Evolutionary conservation across 257 asterid genomes (phyloP).

Genomic region (Scutellaria galericulata): DNA sequence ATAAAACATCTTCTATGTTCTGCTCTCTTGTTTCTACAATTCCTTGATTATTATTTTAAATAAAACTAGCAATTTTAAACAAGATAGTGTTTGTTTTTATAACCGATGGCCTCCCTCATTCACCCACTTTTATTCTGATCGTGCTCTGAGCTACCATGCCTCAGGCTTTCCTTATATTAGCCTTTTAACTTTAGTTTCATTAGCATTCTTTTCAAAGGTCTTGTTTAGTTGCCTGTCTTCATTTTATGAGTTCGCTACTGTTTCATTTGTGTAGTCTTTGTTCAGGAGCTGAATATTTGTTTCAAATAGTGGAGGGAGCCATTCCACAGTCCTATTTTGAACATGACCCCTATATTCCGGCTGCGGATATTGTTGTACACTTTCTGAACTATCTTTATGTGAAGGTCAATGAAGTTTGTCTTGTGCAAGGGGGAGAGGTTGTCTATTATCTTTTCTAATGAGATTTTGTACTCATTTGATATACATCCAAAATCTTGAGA

Average conservation of each 20-base stretch:
- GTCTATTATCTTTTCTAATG: constrained; percentile 33
- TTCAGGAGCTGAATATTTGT: constrained; percentile 90
- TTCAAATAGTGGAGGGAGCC: constrained; percentile 79
- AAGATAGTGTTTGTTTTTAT: neutral
- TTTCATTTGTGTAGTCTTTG: constrained; percentile 65
- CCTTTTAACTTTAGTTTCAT: neutral
- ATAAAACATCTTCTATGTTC: neutral
- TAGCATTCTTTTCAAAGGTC: constrained; percentile 3
- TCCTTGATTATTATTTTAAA: constrained; percentile 8
- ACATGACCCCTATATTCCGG: constrained; percentile 48
- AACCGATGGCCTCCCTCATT: neutral
- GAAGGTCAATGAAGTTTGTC: constrained; percentile 91
- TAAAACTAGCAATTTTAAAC: constrained; percentile 3
- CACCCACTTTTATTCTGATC: neutral
- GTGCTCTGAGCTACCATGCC: constrained; percentile 1
- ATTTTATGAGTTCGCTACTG: constrained; percentile 35
- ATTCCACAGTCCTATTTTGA: constrained; percentile 65
- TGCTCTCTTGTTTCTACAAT: neutral
- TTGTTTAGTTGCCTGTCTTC: constrained; percentile 30
- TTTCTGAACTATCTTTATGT: constrained; percentile 76
- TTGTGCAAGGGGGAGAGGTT: constrained; percentile 96
- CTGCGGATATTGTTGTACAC: constrained; percentile 71
- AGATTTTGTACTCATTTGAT: constrained; percentile 23
- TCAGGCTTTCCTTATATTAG: constrained; percentile 1
- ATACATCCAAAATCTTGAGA: constrained; percentile 22